Base-by-base conservation (phyloP, 495 filamentous ascomycete species). In the Clohesyomyces aquaticus region DNA sequence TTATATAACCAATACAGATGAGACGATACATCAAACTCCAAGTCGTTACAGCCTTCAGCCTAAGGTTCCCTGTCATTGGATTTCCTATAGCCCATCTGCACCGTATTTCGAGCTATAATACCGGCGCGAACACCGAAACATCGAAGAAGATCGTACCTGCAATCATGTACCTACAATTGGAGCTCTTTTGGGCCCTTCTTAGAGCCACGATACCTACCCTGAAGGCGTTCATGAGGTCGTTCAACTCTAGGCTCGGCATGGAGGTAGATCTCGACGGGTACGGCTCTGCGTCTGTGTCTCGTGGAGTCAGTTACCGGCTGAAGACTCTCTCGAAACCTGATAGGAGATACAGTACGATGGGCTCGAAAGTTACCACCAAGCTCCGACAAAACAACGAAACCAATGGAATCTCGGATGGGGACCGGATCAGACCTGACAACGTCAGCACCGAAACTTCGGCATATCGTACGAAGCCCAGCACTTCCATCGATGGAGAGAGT, bases 1-100 rank as follows among this genome's bases (percentile, higher is more conserved):
- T 72, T 12, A 58, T 72, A 48, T 69, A 58, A 58, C 56, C 56
- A 21, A 49, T 72, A 38, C 69, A 72, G 42, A 72, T 72, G 69
- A 49, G 56, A 16, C 3, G 19, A 12, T 46, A 56, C 23, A 55
- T 65, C 18, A 71, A 71, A 48, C 21, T 63, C 6, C 66, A 65
- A 47, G 66, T 71, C 29, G 23, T 68, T 3, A 14, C 59, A 6
- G 68, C 68, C 4, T 71, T 71, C 52, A 56, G 46, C 10, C 56
- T 71, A n/a, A 43, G 68, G 10, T 19, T 65, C 4, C 68, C 68
- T 21, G 65, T 68, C 32, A 27, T 64, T 16, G 59, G 45, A 10
- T 71, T 71, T 45, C 12, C 68, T 19, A 21, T 61, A 2, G 59
- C 46, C n/a, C 56, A 56, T 27, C 26, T 63, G 12, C 52, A 54